Conservation (phyloP, 306 rosid species). For the Cyamopsis tetragonoloba region DNA sequence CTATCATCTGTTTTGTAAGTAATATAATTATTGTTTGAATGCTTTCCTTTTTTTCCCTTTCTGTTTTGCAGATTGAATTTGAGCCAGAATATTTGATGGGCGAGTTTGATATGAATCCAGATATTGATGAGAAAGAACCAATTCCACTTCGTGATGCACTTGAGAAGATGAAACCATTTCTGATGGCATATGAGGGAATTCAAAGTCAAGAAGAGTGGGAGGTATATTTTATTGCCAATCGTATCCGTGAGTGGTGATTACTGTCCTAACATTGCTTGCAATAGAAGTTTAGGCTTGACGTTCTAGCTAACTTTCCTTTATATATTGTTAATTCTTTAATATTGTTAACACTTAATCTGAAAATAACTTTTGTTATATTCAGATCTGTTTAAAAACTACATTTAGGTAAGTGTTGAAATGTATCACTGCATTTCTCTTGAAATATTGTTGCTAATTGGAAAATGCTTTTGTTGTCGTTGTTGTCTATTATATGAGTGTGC, state of each 20-base stretch:
- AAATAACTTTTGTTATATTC: background rate
- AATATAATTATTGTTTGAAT: conserved; percentile 11
- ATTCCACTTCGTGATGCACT: conserved; percentile 79
- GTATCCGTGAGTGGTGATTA: background rate
- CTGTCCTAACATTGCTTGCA: background rate
- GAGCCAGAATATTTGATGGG: conserved; percentile 88
- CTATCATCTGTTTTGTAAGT: background rate
- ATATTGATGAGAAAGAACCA: conserved; percentile 83
- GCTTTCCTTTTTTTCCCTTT: background rate
- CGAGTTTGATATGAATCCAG: conserved; percentile 78
- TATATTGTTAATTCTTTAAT: background rate
- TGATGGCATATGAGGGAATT: conserved; percentile 87
- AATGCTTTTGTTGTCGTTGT: background rate
- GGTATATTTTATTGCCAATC: conserved; percentile 44
- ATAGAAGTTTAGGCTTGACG: background rate
- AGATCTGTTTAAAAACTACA: conserved; percentile 1
- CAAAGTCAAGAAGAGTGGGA: conserved; percentile 95
- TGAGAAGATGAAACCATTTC: conserved; percentile 90
- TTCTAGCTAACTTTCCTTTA: background rate
- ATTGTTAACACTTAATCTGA: conserved; percentile 19
- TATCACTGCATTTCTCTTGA: background rate
- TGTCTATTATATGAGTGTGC: background rate
- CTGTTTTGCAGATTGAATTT: conserved; percentile 71
- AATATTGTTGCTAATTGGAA: background rate
- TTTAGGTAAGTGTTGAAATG: conserved; percentile 2